Evolutionary conservation across 805 yeast species (phyloP), one percentile per base, ranked within the genome.

Genomic region (Suhomyces canberraensis): DNA sequence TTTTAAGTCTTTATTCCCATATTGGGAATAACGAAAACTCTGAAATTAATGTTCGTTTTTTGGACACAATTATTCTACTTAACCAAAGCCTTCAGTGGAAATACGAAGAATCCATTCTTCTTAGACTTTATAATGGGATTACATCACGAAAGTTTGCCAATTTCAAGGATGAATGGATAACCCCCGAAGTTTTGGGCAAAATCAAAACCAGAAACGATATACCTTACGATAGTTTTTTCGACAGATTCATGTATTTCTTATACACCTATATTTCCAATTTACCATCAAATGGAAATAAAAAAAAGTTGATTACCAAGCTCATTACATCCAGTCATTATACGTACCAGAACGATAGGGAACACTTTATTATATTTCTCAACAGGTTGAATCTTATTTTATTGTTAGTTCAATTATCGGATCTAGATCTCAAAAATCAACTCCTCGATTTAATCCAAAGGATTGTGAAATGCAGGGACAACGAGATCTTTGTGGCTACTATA

Each of bases 241-340:
- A 66, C 15, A 44, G 52, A 17, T 67, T 67, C 42, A 46, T 66
- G 56, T 53, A 54, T 11, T 46, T 68, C n/a, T 40, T 65, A 11
- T 66, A 66, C 44, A 49, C 40, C 19, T 64, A 54, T 44, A 47
- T 61, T 3, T 58, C 66, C 1, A 56, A 53, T 3, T 39, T 65
- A 17, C 48, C 54, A 2, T 30, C 37, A 15, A 38, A 36, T 15
- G 45, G 40, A 25, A 52, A 46, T 35, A 54, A 46, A 34, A 63
- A 49, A 54, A 54, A 28, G 32, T 45, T 69, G 17, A 50, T 62
- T 1, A 57, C 64, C 7, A 67, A 69, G 39, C 41, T 68, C 24
- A 51, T 66, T 24, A 59, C 64, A 0, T 64, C 73, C 1, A 66
- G 72, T 35, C 61, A 57, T 29, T 66, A 52, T 31, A 52, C 45